phyloP scores from a whole-genome alignment of 306 rosid species.

The Quercus agrifolia region DNA sequence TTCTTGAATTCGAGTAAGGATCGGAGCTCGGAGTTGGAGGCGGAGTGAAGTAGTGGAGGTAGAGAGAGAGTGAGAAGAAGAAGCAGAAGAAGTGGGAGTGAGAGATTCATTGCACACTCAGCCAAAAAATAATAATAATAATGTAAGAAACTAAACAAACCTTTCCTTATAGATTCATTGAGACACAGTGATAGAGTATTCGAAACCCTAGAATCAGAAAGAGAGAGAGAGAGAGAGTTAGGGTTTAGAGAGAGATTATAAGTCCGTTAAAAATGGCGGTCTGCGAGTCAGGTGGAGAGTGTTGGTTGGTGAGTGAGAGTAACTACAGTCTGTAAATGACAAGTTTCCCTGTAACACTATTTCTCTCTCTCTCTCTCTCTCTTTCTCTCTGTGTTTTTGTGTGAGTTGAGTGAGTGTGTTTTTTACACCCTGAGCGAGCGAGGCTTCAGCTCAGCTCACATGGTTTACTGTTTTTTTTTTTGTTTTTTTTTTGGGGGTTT shows the following conservation, averaged over 20 bases:
- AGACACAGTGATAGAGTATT: slow-evolving; percentile 3
- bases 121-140: background rate
- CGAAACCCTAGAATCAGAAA: slow-evolving; percentile 55
- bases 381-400: background rate
- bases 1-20: slow-evolving; percentile 80
- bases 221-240: background rate
- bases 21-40: slow-evolving; percentile 68
- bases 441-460: too few relatives aligned
- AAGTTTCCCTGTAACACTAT: slow-evolving; percentile 14
- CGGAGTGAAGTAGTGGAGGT: slow-evolving; percentile 8
- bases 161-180: slow-evolving; percentile 52
- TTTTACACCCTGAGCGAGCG: too few relatives aligned
- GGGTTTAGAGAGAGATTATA: slow-evolving; percentile 15
- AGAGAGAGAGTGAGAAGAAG: slow-evolving; percentile 13
- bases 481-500: too few relatives aligned
- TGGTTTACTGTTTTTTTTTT: too few relatives aligned
- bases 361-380: background rate
- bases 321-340: slow-evolving; percentile 72
- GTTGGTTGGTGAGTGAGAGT: slow-evolving; percentile 66
- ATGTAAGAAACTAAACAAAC: background rate
- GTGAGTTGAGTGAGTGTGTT: too few relatives aligned
- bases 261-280: slow-evolving; percentile 64
- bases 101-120: slow-evolving; percentile 57
- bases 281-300: slow-evolving; percentile 57
- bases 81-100: slow-evolving; percentile 2